Evolutionary conservation across 2,329 filamentous ascomycete species (phyloP).

Genomic region (Aureobasidium mangrovei): DNA sequence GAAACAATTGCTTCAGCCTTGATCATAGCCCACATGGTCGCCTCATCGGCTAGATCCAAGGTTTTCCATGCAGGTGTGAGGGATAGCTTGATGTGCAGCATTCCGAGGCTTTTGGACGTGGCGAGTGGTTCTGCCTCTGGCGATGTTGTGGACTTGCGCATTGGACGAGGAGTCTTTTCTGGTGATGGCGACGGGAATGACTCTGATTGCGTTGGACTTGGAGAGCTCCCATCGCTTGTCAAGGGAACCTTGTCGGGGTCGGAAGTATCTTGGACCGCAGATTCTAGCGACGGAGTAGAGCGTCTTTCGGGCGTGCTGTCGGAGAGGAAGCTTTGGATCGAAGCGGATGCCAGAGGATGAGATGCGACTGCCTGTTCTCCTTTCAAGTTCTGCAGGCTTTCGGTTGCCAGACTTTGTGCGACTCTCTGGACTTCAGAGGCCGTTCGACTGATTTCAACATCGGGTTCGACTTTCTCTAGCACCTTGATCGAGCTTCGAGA

Average conservation of each 20-base stretch:
- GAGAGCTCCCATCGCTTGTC: background rate
- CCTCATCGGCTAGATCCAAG: constrained; percentile 3
- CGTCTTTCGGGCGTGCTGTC: background rate
- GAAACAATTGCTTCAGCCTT: constrained; percentile 5
- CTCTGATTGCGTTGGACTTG: background rate
- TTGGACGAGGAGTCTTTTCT: constrained; percentile 6
- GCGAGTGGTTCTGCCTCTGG: background rate
- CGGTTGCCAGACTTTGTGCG: too few relatives aligned
- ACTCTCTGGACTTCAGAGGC: constrained; percentile 1
- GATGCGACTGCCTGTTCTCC: background rate
- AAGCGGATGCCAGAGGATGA: background rate
- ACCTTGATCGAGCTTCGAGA: constrained; percentile 20
- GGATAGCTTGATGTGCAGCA: background rate
- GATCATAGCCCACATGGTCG: constrained; percentile 5
- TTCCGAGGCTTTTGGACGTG: background rate
- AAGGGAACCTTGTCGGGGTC: background rate
- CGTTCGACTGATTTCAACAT: background rate
- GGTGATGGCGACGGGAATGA: constrained; percentile 5
- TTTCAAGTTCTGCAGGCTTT: too few relatives aligned
- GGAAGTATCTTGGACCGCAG: background rate
- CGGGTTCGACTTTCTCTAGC: constrained; percentile 10
- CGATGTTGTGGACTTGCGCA: background rate
- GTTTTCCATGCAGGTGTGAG: constrained; percentile 1
- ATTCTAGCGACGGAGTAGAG: background rate
- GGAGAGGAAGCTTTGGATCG: background rate